Percentiles rank a stretch among this genome's conserved stretches.
Evolutionary conservation across 2,329 filamentous ascomycete genomes (phyloP).

Genomic region (Fusarium acutatum): DNA sequence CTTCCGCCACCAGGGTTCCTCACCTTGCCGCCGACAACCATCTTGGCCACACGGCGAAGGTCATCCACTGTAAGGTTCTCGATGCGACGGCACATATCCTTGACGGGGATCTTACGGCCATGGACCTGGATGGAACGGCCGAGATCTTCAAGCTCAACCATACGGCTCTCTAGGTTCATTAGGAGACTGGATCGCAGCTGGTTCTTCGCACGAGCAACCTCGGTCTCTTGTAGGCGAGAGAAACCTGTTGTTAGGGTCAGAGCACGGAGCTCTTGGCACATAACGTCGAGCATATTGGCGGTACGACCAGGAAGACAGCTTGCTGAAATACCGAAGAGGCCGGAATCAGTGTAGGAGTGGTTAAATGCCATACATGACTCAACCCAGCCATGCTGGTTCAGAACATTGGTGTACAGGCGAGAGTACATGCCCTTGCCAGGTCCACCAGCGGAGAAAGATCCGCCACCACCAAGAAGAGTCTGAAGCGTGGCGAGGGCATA

Average conservation of each 20-base stretch:
- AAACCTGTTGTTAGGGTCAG: constrained; percentile 81
- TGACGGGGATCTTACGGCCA: constrained; percentile 87
- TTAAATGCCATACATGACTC: constrained; percentile 97
- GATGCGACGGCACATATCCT: constrained; percentile 91
- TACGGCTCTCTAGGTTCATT: constrained; percentile 97
- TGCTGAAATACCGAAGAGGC: constrained; percentile 92
- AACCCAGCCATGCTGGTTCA: constrained; percentile 98
- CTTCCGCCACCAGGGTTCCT: constrained; percentile 79
- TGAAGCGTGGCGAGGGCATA: constrained; percentile 96
- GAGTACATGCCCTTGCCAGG: constrained; percentile 99
- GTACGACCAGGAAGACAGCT: constrained; percentile 84
- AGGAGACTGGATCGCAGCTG: constrained; percentile 88
- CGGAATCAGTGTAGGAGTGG: constrained; percentile 95
- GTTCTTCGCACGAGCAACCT: constrained; percentile 95
- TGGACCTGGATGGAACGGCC: constrained; percentile 97
- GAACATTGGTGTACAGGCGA: constrained; percentile 93
- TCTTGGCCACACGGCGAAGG: constrained; percentile 79
- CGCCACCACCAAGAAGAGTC: constrained; percentile 93
- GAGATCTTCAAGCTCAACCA: constrained; percentile 97
- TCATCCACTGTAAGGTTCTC: constrained; percentile 83
- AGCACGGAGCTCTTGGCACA: constrained; percentile 87
- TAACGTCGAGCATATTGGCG: constrained; percentile 88
- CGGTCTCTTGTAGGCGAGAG: constrained; percentile 73
- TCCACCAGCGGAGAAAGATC: constrained; percentile 95
- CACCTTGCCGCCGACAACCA: constrained; percentile 80